These are phyloP conservation scores for Senecio squalidus DNA, from an alignment of 140 eudicot genomes.

Conservation along the genomic window DNA sequence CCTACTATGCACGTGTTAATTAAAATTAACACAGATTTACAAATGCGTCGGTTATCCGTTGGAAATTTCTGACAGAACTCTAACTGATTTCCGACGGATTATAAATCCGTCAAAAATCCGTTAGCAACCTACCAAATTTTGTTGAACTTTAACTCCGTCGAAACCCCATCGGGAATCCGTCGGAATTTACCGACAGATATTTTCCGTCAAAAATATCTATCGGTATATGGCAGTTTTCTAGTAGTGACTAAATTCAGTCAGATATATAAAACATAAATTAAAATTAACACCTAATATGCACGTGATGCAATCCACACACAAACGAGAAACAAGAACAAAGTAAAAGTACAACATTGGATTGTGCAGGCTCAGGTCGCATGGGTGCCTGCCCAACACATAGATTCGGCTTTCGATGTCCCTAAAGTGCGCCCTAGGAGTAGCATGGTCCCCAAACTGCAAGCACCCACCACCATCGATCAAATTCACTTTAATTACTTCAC, in stretches of 20 bases:
- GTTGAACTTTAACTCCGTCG: no score
- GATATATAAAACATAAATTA: not conserved
- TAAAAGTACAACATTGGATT: constrained; percentile 21
- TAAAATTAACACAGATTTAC: no score
- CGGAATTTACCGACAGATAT: no score
- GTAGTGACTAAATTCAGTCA: no score
- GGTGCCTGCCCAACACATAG: constrained; percentile 20
- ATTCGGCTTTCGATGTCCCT: constrained; percentile 27
- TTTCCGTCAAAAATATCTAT: no score
- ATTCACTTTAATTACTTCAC: constrained; percentile 19
- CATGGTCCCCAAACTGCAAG: constrained; percentile 38
- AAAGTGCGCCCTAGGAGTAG: constrained; percentile 28
- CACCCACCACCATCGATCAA: constrained; percentile 18
- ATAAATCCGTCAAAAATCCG: no score
- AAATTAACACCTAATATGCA: constrained; percentile 7
- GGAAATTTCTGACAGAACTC: no score
- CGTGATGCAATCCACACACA: not conserved
- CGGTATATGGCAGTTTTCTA: no score
- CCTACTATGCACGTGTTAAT: constrained; percentile 7
- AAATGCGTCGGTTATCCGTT: no score
- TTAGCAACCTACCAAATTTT: no score
- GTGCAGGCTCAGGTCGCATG: constrained; percentile 32
- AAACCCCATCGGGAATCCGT: no score
- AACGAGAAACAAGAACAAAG: constrained; percentile 7
- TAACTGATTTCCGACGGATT: no score